Evolutionary conservation across 805 yeast species (phyloP).

Genomic region (Metschnikowia kunwiensis): DNA sequence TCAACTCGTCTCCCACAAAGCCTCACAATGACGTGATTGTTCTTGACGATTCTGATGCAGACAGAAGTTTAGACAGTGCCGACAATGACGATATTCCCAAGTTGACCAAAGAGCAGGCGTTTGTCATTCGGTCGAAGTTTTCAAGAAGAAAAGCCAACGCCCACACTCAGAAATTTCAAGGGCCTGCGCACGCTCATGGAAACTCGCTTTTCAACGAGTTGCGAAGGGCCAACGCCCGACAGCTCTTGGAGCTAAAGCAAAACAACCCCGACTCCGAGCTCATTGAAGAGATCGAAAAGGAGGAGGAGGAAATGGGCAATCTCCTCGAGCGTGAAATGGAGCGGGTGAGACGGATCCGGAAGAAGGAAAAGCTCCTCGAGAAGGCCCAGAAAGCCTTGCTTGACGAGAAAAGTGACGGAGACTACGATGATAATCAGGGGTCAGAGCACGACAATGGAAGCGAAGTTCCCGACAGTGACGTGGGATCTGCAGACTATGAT

Average conservation of each 20-base stretch:
- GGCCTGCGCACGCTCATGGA: constrained; percentile 1
- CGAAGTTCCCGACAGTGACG: constrained; percentile 23
- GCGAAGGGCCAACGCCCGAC: constrained; percentile 45
- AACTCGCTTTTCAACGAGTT: constrained; percentile 34
- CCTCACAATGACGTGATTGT: constrained; percentile 17
- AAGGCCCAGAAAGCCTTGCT: constrained; percentile 35
- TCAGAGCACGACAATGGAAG: constrained; percentile 14
- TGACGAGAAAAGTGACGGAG: constrained; percentile 14
- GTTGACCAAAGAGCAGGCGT: constrained; percentile 31
- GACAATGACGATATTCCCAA: constrained; percentile 25
- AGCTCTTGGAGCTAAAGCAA: constrained; percentile 29
- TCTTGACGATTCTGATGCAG: constrained; percentile 32
- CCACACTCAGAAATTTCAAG: constrained; percentile 5
- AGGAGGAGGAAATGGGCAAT: constrained; percentile 43
- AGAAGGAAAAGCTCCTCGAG: constrained; percentile 39
- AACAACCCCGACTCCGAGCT: constrained; percentile 25
- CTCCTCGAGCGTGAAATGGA: constrained; percentile 50
- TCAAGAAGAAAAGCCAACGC: constrained; percentile 17
- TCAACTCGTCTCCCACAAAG: constrained; percentile 27
- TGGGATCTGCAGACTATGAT: not conserved
- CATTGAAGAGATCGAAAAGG: constrained; percentile 38
- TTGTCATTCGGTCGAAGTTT: constrained; percentile 32
- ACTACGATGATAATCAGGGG: constrained; percentile 13
- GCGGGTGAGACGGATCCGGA: constrained; percentile 44
- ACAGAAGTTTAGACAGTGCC: constrained; percentile 4